Conservation (phyloP, 352 stramenopile genomes). For the Peronospora belbahrii region DNA sequence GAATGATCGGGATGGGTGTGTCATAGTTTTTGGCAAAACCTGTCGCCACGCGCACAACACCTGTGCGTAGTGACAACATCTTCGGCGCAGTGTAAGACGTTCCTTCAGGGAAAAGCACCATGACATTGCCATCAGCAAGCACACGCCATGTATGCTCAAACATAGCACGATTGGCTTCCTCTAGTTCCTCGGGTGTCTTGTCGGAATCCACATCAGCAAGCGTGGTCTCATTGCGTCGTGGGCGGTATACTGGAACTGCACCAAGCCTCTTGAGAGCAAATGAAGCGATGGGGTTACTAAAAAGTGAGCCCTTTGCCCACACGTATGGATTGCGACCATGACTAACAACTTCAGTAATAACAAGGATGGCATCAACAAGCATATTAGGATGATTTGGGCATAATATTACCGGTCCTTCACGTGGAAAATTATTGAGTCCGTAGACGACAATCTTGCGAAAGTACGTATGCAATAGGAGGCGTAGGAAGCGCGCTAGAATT, state of each 20-base stretch:
- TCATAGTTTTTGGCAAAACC: constrained; percentile 66
- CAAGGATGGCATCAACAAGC: constrained; percentile 69
- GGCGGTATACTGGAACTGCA: constrained; percentile 61
- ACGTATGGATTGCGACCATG: constrained; percentile 54
- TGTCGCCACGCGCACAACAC: constrained; percentile 61
- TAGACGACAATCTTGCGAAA: constrained; percentile 75
- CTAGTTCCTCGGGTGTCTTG: constrained; percentile 53
- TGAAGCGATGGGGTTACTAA: constrained; percentile 39
- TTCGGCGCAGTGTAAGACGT: constrained; percentile 74
- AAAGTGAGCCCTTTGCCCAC: constrained; percentile 73
- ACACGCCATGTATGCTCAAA: constrained; percentile 69
- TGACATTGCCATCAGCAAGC: constrained; percentile 50
- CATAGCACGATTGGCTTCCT: constrained; percentile 54
- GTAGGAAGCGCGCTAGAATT: constrained; percentile 58
- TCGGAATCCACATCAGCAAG: constrained; percentile 62
- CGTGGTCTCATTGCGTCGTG: constrained; percentile 29
- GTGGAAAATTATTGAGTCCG: constrained; percentile 71
- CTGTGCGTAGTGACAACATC: constrained; percentile 68
- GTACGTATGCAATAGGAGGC: constrained; percentile 63
- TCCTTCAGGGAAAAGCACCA: constrained; percentile 74
- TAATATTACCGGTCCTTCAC: constrained; percentile 69
- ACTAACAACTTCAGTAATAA: constrained; percentile 57
- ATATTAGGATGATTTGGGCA: constrained; percentile 81
- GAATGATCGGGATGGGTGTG: constrained; percentile 60
- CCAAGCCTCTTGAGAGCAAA: constrained; percentile 45